Evolutionary conservation across 1,284 basidiomycete genomes (phyloP).

Genomic region (Bothia castanella): DNA sequence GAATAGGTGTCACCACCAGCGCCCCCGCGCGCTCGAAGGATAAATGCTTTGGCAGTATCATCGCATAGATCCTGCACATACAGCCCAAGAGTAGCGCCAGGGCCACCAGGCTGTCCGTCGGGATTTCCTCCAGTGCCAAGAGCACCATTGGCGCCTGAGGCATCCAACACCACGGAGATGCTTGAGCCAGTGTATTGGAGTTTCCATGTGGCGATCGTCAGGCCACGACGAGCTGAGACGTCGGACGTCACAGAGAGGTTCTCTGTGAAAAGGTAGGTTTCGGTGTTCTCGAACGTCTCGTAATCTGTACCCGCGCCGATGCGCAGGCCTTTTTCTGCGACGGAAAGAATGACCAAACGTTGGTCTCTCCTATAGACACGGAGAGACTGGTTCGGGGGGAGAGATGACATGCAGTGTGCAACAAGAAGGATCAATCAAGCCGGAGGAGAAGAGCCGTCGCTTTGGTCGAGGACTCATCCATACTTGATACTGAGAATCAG

Average conservation of each 20-base stretch:
- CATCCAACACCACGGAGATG: no score
- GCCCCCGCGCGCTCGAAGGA: neutral
- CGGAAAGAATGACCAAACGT: neutral
- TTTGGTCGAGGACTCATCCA: no score
- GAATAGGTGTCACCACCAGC: neutral
- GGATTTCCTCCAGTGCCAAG: neutral
- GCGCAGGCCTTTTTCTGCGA: neutral
- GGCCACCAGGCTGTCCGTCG: neutral
- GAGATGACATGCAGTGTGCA: no score
- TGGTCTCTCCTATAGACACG: neutral
- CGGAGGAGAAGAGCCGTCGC: no score
- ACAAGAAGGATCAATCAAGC: no score
- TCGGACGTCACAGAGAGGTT: neutral
- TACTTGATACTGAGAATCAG: no score
- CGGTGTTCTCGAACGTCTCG: neutral
- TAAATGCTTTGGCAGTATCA: neutral
- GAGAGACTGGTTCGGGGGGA: neutral
- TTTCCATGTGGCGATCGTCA: neutral
- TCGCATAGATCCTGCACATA: neutral
- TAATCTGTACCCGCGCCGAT: neutral
- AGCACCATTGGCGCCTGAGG: neutral
- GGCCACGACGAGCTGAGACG: neutral
- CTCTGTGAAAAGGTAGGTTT: neutral
- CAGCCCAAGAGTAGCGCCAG: neutral
- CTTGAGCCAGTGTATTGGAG: neutral